phyloP scores from a whole-genome alignment of 306 rosid species.

The Heteromeles arbutifolia region DNA sequence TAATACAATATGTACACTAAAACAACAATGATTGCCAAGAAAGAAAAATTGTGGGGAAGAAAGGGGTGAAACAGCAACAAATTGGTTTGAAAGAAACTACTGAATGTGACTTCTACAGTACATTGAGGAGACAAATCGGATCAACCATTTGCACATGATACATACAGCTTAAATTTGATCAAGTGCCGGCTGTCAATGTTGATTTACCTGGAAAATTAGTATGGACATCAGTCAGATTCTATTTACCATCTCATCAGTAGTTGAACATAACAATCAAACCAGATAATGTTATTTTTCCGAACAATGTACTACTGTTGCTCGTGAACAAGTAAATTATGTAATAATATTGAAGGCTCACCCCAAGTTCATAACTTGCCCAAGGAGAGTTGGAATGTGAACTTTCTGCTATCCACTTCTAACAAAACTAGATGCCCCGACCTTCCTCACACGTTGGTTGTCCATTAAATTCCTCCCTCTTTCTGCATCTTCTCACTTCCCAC shows the following conservation, averaged over 20 bases:
- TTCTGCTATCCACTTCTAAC: slow-evolving; percentile 19
- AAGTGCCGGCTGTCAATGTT: background rate
- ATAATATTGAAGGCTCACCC: background rate
- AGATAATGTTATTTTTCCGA: background rate
- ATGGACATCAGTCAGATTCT: background rate
- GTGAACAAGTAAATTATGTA: background rate
- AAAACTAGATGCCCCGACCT: slow-evolving; percentile 38
- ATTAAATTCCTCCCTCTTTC: slow-evolving; percentile 44
- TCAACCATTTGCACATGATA: background rate
- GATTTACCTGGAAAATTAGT: background rate
- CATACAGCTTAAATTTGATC: background rate
- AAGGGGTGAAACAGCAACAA: background rate
- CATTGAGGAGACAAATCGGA: background rate
- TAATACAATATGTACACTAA: background rate
- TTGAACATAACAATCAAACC: background rate
- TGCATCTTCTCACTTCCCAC: slow-evolving; percentile 53
- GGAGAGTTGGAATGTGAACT: background rate
- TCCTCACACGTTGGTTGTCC: slow-evolving; percentile 27
- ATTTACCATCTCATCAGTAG: background rate
- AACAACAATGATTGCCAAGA: background rate
- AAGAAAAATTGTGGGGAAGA: background rate
- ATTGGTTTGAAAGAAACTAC: background rate
- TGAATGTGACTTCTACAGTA: background rate
- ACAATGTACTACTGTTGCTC: background rate
- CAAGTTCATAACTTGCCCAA: background rate